Evolutionary conservation across 2,329 filamentous ascomycete genomes (phyloP), one percentile per base, ranked within the genome.

Genomic region (Cercospora sp.): DNA sequence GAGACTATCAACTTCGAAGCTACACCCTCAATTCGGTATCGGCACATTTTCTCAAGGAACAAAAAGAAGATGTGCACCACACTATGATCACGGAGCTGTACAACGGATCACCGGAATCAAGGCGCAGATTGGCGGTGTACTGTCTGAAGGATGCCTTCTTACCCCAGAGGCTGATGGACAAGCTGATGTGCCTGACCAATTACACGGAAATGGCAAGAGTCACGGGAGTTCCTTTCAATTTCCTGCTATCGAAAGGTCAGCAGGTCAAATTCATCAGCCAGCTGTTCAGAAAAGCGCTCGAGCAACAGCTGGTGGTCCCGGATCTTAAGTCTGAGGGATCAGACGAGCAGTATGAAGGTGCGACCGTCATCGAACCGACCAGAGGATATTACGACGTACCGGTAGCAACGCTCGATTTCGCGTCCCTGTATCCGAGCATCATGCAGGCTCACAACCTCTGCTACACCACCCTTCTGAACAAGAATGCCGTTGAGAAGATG

Each of bases 151-250:
- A 99, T 82, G 95, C 95, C 0, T 99, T 97, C 75, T 85, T 99
- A 3, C 95, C 95, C 1, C 94, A 98, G 77, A 85, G 96, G 68
- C 81, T 99, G 62, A 94, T 99, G 89, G 95, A 99, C 77, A 99
- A 99, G 80, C 85, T 99, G 28, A 98, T 96, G 77, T 98, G 95
- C 80, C 84, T 99, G n/a, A 91, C 97, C 81, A 99, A 99, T 79
- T 98, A 98, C 77, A 98, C 95, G 0, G 95, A 99, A 81, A 99
- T 99, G 95, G 94, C 95, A 67, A 95, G 95, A 87, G 95, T 99
- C 81, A 99, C 96, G 28, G 95, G 95, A 74, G 94, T 99, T 4
- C 95, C 95, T 0, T 99, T 99, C 84, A 98, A 97, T 77, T 96
- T 91, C 77, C 86, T 99, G 55, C 86, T 99, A 1, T 89, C 95